Conservation (phyloP, 2,329 filamentous ascomycete species). For the Fonsecaea nubica region DNA sequence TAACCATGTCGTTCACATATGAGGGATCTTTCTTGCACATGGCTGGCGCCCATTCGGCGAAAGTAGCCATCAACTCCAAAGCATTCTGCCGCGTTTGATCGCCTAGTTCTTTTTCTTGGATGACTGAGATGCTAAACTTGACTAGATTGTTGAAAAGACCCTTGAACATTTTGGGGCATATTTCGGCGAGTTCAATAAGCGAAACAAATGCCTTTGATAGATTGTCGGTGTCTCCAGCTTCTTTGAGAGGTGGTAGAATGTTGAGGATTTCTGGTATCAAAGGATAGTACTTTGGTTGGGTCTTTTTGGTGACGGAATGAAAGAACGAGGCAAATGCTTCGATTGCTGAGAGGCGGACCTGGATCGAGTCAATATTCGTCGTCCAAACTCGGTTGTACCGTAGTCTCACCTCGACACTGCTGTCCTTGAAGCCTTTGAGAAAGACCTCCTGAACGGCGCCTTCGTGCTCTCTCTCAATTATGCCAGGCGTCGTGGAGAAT, state of each 20-base stretch:
- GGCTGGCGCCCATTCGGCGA: constrained; percentile 89
- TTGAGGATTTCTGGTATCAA: constrained; percentile 92
- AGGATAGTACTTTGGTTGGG: constrained; percentile 83
- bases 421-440: constrained; percentile 88
- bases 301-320: constrained; percentile 84
- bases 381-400: constrained; percentile 8
- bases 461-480: constrained; percentile 96
- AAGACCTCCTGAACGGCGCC: constrained; percentile 88
- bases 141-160: constrained; percentile 90
- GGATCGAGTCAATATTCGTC: constrained; percentile 28
- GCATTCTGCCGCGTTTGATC: constrained; percentile 93
- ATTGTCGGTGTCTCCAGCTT: constrained; percentile 86
- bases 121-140: constrained; percentile 88
- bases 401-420: constrained; percentile 67
- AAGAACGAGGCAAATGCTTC: constrained; percentile 98
- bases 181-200: constrained; percentile 91
- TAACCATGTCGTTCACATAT: constrained; percentile 96
- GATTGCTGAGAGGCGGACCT: constrained; percentile 93
- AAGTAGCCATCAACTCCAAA: constrained; percentile 95
- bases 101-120: constrained; percentile 92
- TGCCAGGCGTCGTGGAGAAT: constrained; percentile 90
- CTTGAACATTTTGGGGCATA: constrained; percentile 98
- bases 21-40: constrained; percentile 95
- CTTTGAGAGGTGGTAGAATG: constrained; percentile 91
- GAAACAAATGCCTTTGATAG: constrained; percentile 88